Evolutionary conservation across 805 yeast genomes (phyloP), one percentile per base, ranked within the genome.

Genomic region (Candida coleopterorum): DNA sequence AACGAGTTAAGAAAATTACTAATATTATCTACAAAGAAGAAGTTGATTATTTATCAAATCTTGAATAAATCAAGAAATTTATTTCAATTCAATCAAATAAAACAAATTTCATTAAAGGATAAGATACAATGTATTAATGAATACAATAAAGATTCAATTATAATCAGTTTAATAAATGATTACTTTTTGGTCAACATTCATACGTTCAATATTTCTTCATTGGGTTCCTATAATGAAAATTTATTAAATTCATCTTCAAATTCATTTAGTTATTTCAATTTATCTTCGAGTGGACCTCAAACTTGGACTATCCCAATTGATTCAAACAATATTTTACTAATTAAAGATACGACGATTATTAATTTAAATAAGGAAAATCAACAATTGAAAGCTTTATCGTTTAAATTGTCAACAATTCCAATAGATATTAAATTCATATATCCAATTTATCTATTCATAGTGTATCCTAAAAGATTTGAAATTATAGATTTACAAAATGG

Each of bases 181-280:
- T 59, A 61, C 41, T 31, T 49, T 8, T 23, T 56, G 9, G 32
- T 64, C 18, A 57, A 62, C 40, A 29, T 58, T 9, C 43, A 38
- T 9, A 44, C 45, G 9, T 56, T 46, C 25, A 25, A 18, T 7
- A 31, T 52, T 7, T 26, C 36, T 6, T 47, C 48, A 2, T 29
- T 58, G 3, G 45, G 49, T 3, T 30, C 47, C 4, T 58, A 53
- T 21, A 52, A 55, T 18, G 55, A 54, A 14, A 32, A 47, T 2
- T 41, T 35, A 20, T 33, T 49, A 25, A 48, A 39, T 18, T 47
- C 52, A 35, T 43, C 31, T 8, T 48, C 60, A 16, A 23, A 16
- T 12, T 51, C 69, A 7, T 64, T 66, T 44, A 53, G 60, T 40
- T 67, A 66, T 43, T 67, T 67, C 45, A 70, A 70, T 7, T 47